Evolutionary conservation across 2,329 filamentous ascomycete genomes (phyloP).

Genomic region (Calonectria pauciramosa): DNA sequence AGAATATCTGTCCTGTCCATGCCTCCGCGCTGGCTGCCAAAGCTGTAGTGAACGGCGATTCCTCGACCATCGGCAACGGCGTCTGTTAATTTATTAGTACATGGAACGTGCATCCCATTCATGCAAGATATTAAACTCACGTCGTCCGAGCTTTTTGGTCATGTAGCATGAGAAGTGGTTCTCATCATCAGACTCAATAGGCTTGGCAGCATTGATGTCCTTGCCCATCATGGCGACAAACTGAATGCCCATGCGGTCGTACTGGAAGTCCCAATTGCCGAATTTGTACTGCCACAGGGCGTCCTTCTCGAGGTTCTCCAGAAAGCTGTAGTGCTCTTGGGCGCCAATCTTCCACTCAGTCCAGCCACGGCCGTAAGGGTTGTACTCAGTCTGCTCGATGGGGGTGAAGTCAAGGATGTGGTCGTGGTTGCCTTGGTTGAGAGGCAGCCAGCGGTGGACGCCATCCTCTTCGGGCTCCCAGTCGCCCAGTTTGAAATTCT

Average conservation of each 20-base stretch:
- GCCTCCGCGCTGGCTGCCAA: slow-evolving; percentile 53
- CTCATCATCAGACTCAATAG: slow-evolving; percentile 61
- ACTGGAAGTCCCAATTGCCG: slow-evolving; percentile 62
- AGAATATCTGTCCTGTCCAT: slow-evolving; percentile 68
- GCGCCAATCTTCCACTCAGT: slow-evolving; percentile 65
- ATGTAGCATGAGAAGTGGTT: slow-evolving; percentile 58
- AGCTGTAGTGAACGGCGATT: slow-evolving; percentile 67
- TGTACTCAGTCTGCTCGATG: slow-evolving; percentile 63
- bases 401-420: slow-evolving; percentile 60
- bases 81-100: slow-evolving; percentile 41
- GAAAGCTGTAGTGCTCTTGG: slow-evolving; percentile 62
- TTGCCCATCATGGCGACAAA: slow-evolving; percentile 67
- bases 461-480: slow-evolving; percentile 53
- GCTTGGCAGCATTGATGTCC: slow-evolving; percentile 63
- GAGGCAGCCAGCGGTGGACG: slow-evolving; percentile 65
- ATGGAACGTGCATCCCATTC: neutral
- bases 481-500: slow-evolving; percentile 47
- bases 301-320: slow-evolving; percentile 64
- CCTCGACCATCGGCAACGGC: slow-evolving; percentile 68
- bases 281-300: slow-evolving; percentile 63
- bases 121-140: slow-evolving; percentile 33
- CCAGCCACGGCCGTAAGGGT: slow-evolving; percentile 59
- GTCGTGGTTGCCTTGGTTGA: slow-evolving; percentile 49
- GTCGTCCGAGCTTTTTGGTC: slow-evolving; percentile 54
- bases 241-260: slow-evolving; percentile 65